Evolutionary conservation across 768 basidiomycete genomes (phyloP), one percentile per base, ranked within the genome.

Genomic region (Trametes sanguinea): DNA sequence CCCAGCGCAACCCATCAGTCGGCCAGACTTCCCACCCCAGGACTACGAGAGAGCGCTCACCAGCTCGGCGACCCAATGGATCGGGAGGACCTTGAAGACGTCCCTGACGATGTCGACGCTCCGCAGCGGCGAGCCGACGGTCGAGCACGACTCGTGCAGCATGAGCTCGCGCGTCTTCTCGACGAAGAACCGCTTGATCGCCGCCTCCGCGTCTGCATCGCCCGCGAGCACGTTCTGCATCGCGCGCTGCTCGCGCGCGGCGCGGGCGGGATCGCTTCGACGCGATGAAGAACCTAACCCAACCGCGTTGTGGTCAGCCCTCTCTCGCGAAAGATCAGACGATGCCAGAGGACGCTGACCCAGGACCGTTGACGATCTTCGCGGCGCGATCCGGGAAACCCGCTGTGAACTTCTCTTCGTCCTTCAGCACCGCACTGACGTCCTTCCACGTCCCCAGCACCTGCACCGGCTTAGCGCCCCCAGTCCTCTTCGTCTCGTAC

Each of bases 1-100:
- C 11, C 35, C 43, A 9, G 1, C 16, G n/a, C 22, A 16, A 53
- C 33, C 54, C 54, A 33, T 52, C n/a, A 40, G 22, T 22, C 22
- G 22, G 22, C 22, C 22, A 22, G 22, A 22, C 22, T 22, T 22
- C 22, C 22, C 22, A 22, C 22, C 22, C 22, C 59, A 48, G 62
- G 48, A 35, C 16, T 22, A 29, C 2, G 46, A 17, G 8, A 22
- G 39, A 32, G 46, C 2, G 77, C 86, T 50, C 62, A 92, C 92
- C 37, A 94, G 75, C 48, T 91, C 85, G 22, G 75, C 71, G 7
- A 89, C 84, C 89, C 91, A 94, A 63, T 83, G 74, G 29, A 91
- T 74, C 10, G 92, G 86, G 1, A 88, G 79, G 39, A 77, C 68
- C 69, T 83, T 87, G 61, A 92, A 68, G 7, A 93, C 88, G 65